A percentile compares a stretch with the other conserved stretches of the same genome.
Conservation (phyloP, 768 basidiomycete genomes). For the Russula sp. region DNA sequence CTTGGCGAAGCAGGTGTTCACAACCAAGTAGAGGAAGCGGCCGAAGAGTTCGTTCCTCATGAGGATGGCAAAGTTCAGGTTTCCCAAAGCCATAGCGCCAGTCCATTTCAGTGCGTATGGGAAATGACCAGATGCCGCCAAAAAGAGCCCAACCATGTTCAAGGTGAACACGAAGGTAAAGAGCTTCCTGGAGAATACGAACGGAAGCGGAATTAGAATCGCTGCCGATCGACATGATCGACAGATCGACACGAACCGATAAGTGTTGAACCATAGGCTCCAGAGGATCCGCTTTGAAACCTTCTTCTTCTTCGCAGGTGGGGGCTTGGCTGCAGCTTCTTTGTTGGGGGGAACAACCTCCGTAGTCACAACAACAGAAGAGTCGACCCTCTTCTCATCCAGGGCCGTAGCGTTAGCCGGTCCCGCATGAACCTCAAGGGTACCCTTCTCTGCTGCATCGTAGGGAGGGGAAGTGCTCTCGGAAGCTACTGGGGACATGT, state of each 20-base stretch:
- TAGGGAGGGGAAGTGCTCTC: constrained; percentile 25
- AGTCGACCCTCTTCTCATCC: constrained; percentile 23
- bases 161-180: constrained; percentile 27
- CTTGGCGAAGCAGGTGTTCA: constrained; percentile 77
- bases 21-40: constrained; percentile 61
- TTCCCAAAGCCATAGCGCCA: constrained; percentile 69
- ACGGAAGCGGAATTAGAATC: constrained; percentile 15
- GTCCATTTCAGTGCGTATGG: constrained; percentile 59
- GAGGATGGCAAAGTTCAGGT: constrained; percentile 64
- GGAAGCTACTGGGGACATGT: constrained; percentile 25
- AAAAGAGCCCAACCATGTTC: constrained; percentile 53
- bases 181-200: constrained; percentile 7
- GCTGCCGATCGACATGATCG: background rate
- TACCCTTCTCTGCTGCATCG: constrained; percentile 31
- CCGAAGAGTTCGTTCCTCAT: constrained; percentile 82
- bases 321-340: constrained; percentile 31
- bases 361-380: constrained; percentile 26
- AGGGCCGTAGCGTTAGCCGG: constrained; percentile 10
- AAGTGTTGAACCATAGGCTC: constrained; percentile 74
- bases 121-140: constrained; percentile 62
- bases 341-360: constrained; percentile 31
- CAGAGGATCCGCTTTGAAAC: constrained; percentile 55
- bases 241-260: constrained; percentile 42
- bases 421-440: constrained; percentile 22
- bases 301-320: constrained; percentile 49